Evolutionary conservation across 2,329 filamentous ascomycete species (phyloP).

Genomic region (Albifimbria verrucaria): DNA sequence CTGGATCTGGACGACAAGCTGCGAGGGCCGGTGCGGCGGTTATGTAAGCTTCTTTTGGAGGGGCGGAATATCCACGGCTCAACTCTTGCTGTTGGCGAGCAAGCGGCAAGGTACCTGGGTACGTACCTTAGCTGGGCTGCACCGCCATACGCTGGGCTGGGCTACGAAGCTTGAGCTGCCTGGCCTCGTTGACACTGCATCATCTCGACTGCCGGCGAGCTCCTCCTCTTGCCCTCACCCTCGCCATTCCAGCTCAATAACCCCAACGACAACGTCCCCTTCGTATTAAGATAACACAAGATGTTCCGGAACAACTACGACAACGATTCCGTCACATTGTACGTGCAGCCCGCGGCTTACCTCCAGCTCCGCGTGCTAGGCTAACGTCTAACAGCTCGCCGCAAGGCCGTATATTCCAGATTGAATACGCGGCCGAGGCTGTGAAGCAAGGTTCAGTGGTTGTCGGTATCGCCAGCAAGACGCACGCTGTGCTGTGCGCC

Average conservation of each 20-base stretch:
- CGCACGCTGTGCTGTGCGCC: slow-evolving; percentile 91
- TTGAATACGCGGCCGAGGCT: slow-evolving; percentile 97
- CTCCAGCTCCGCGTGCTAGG: slow-evolving; percentile 10
- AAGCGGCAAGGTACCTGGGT: no score
- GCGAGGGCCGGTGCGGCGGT: no score
- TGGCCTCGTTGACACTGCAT: slow-evolving; percentile 20
- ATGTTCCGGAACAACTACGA: slow-evolving; percentile 99
- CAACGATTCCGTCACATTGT: slow-evolving; percentile 99
- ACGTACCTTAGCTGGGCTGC: slow-evolving; percentile 9
- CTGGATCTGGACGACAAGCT: no score
- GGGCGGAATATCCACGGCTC: slow-evolving; percentile 17
- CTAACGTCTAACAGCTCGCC: slow-evolving; percentile 68
- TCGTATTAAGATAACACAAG: slow-evolving; percentile 16
- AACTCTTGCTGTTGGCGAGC: slow-evolving; percentile 8
- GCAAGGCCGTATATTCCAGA: slow-evolving; percentile 98
- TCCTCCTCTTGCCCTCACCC: slow-evolving; percentile 15
- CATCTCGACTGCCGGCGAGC: slow-evolving; percentile 13
- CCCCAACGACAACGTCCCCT: slow-evolving; percentile 14
- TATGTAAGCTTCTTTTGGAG: no score
- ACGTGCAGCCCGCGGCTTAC: slow-evolving; percentile 38
- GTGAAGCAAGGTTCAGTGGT: slow-evolving; percentile 99
- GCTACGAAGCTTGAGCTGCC: slow-evolving; percentile 36
- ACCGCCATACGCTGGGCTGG: slow-evolving; percentile 12
- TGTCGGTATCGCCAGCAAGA: slow-evolving; percentile 96
- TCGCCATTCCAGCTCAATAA: slow-evolving; percentile 13